Evolutionary conservation across 306 rosid genomes (phyloP), one percentile per base, ranked within the genome.

Genomic region (Glycine soja): DNA sequence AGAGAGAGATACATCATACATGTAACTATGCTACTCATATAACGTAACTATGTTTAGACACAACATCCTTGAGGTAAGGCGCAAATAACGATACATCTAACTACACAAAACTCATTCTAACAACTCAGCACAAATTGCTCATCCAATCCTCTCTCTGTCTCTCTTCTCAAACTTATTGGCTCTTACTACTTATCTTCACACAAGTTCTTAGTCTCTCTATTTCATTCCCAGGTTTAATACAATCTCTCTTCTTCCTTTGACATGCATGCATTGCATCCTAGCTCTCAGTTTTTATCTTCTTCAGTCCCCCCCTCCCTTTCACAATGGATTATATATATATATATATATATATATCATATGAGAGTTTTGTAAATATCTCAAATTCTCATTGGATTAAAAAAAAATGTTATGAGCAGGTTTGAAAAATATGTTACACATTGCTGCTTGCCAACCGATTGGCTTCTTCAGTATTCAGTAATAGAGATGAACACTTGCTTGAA

Each of bases 191-290:
- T 7, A 24, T 59, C 66, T 63, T 62, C 16, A 32, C 40, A 50
- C 16, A 48, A 47, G 42, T 36, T 36, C 68, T 59, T 40, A 52
- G 46, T 40, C 18, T 34, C 47, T 61, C 72, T 70, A 3, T 24
- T 2, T 24, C 30, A 69, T 48, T 82, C 72, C 58, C 67, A 59
- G 78, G 78, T 82, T 82, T 82, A 70, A 46, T 57, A 56, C 47
- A 0, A 43, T 58, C 30, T 69, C 73, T 68, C 43, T 47, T 68
- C 43, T 47, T 62, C 24, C 65, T 40, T 75, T 45, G 24, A 75
- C 61, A 38, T 69, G 40, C 72, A 81, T 75, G 72, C 76, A 67
- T 62, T 30, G 30, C 8, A 18, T 16, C 6, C 63, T n/a, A n/a
- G n/a, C n/a, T 18, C 32, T 57, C 19, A 64, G 36, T 34, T 36